phyloP scores from a whole-genome alignment of 768 basidiomycete genomes.

The Russula compacta region DNA sequence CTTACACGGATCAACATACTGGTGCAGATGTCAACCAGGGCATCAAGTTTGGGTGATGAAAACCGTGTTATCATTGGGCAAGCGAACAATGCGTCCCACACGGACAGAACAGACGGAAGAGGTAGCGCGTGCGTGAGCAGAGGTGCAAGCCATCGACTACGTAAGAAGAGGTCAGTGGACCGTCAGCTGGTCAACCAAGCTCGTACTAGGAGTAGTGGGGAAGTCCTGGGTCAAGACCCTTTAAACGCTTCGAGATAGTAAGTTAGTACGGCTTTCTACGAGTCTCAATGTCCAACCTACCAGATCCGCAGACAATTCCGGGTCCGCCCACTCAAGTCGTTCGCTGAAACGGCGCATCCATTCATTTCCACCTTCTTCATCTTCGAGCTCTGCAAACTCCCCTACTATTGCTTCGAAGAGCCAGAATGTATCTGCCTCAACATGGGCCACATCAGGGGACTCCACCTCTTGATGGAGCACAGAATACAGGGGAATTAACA shows the following conservation, averaged over 20 bases:
- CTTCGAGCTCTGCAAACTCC: constrained; percentile 67
- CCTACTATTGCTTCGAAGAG: constrained; percentile 64
- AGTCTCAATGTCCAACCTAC: constrained; percentile 32
- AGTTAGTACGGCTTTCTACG: neutral
- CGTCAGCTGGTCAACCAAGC: constrained; percentile 8
- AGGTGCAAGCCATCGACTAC: constrained; percentile 67
- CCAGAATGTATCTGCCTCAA: constrained; percentile 80
- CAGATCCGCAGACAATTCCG: constrained; percentile 49
- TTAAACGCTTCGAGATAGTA: constrained; percentile 37
- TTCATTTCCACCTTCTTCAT: constrained; percentile 47
- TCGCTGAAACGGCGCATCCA: constrained; percentile 62
- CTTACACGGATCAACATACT: constrained; percentile 58
- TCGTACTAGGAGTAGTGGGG: constrained; percentile 78
- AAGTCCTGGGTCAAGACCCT: constrained; percentile 58
- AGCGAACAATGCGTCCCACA: constrained; percentile 70
- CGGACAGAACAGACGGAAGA: constrained; percentile 42
- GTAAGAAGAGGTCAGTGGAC: neutral
- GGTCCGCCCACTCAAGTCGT: constrained; percentile 52
- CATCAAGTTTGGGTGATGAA: constrained; percentile 54
- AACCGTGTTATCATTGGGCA: constrained; percentile 43
- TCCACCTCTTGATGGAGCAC: constrained; percentile 54
- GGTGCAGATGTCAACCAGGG: constrained; percentile 60
- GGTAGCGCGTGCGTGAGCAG: constrained; percentile 69
- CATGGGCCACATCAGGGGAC: constrained; percentile 49
- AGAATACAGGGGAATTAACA: constrained; percentile 62